Base-by-base conservation (phyloP, 345 rosid species). In the Erodium maritimum region DNA sequence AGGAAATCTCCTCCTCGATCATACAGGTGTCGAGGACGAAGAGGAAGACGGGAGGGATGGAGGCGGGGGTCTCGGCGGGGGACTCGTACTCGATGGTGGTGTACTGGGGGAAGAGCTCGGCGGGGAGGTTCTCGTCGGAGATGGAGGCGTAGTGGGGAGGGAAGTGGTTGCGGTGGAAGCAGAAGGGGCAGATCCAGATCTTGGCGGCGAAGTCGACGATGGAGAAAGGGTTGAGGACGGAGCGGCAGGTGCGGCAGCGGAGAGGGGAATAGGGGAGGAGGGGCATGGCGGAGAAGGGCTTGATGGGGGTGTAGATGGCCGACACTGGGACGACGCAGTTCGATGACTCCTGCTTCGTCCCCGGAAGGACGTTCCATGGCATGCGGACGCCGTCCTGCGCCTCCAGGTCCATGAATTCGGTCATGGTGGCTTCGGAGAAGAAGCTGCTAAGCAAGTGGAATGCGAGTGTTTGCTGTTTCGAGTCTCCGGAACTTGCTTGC, bases 121-220 rank as follows among this genome's bases (percentile, higher is more conserved):
- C 94, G 7, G 95, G 96, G 51, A 93, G 91, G 71, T 78, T 84
- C 56, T 79, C 83, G n/a, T 82, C 87, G 62, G 81, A 63, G 74
- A 93, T 79, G 58, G 91, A 82, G 59, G 91, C 72, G 73, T 89
- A 93, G 55, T 74, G 84, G 7, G 72, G 66, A 0, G 96, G 95
- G 73, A 93, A 89, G 58, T 86, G 89, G 64, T 83, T 93, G 45
- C 99, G 96, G 48, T 80, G 84, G 67, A 81, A 89, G 77, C 96
- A 93, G 75, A 89, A 77, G 46, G 95, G 96, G 65, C 99, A 93
- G 78, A 86, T 83, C 99, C 96, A 89, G 63, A 76, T 75, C 79
- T 73, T 86, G 56, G 88, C 87, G 4, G 86, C 66, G 79, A 77
- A 93, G 69, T 93, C 99, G 22, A 87, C 89, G 67, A 78, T 72